Conservation (phyloP, 306 rosid species). For the Vicia sativa region DNA sequence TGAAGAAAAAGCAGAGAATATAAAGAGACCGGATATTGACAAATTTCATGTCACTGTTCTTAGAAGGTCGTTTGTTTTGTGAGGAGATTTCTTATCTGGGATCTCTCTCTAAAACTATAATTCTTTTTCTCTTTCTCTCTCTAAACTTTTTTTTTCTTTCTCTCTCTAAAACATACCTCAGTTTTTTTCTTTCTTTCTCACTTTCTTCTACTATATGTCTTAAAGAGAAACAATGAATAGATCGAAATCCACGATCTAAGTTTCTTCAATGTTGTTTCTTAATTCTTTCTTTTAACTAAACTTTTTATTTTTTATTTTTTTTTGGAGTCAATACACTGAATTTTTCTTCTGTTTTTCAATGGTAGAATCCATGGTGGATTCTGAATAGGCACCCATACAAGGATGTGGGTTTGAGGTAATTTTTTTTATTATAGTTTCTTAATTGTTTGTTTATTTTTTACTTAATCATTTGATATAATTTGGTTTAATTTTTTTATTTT, state of each 20-base stretch:
- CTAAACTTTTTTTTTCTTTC: slow-evolving; percentile 34
- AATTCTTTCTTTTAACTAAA: slow-evolving; percentile 43
- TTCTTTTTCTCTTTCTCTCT: slow-evolving; percentile 37
- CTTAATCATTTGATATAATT: slow-evolving; percentile 43
- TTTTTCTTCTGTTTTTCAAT: slow-evolving; percentile 37
- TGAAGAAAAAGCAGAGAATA: slow-evolving; percentile 93
- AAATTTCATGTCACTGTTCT: slow-evolving; percentile 99
- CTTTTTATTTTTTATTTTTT: neutral
- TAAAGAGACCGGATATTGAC: slow-evolving; percentile 99
- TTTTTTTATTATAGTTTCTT: slow-evolving; percentile 28
- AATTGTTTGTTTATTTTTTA: slow-evolving; percentile 29
- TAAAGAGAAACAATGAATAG: slow-evolving; percentile 52
- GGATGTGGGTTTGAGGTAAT: slow-evolving; percentile 88
- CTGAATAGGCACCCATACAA: slow-evolving; percentile 45
- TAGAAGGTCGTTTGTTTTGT: slow-evolving; percentile 94
- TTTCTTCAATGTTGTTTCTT: slow-evolving; percentile 63
- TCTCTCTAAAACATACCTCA: too few relatives aligned
- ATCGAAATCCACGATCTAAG: slow-evolving; percentile 94
- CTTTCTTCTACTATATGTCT: slow-evolving; percentile 42
- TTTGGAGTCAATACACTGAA: slow-evolving; percentile 35
- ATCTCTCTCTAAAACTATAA: slow-evolving; percentile 56
- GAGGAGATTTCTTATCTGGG: slow-evolving; percentile 98
- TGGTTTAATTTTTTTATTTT: slow-evolving; percentile 34
- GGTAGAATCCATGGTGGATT: slow-evolving; percentile 54
- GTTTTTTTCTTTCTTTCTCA: slow-evolving; percentile 32